phyloP scores from a whole-genome alignment of 163 green algal species.

The Volvox carteri region DNA sequence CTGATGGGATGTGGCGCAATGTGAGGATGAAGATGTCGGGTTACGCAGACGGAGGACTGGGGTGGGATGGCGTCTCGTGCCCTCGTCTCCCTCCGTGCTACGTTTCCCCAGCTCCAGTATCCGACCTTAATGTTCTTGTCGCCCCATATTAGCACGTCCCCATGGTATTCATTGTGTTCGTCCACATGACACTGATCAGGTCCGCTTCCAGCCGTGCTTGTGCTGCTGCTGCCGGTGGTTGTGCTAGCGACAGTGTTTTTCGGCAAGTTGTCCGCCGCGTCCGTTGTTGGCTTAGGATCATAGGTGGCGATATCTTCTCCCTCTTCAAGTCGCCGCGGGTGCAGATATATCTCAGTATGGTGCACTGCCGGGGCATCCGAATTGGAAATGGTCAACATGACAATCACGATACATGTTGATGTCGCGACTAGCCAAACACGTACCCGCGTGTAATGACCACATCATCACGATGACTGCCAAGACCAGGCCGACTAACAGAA shows the following conservation, averaged over 20 bases:
- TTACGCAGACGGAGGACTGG: too few species aligned
- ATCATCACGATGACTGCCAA: constrained; percentile 18
- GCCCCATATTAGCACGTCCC: constrained; percentile 37
- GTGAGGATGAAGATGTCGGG: too few species aligned
- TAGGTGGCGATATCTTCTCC: too few species aligned
- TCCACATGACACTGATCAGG: constrained; percentile 28
- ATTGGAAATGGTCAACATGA: too few species aligned
- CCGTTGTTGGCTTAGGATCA: too few species aligned
- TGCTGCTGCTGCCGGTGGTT: not conserved
- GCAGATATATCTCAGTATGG: not conserved
- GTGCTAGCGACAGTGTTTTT: not conserved
- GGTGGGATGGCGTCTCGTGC: too few species aligned
- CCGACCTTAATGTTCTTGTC: constrained; percentile 54
- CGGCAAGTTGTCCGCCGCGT: not conserved
- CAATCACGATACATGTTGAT: not conserved
- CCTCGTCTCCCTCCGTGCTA: too few species aligned
- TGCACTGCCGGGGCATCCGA: too few species aligned
- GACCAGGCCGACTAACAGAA: not conserved
- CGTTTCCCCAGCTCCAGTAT: too few species aligned
- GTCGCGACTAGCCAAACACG: not conserved
- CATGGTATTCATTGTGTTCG: constrained; percentile 54
- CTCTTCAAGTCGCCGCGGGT: not conserved
- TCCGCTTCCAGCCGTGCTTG: not conserved
- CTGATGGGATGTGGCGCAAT: too few species aligned
- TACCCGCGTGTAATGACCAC: constrained; percentile 28